A percentile compares a stretch with the other conserved stretches of the same genome.
Conservation (phyloP, 2,329 filamentous ascomycete species). For the Fusarium xyrophilum region DNA sequence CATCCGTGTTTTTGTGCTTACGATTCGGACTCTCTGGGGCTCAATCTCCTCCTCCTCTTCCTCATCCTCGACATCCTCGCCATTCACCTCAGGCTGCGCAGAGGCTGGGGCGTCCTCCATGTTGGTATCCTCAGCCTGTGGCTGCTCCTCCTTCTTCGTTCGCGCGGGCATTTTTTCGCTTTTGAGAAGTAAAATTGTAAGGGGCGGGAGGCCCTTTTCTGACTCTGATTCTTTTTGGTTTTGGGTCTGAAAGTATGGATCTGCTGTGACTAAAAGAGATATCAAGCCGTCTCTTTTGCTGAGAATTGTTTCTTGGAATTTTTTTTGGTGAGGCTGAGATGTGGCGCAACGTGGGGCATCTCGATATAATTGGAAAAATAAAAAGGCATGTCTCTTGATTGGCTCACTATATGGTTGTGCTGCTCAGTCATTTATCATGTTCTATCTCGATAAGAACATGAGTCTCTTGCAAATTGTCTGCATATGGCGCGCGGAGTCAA, state of each 20-base stretch:
- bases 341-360: conserved; percentile 22
- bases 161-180: conserved; percentile 49
- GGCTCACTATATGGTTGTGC: neutral
- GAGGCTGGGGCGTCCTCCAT: conserved; percentile 57
- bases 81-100: conserved; percentile 45
- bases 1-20: conserved; percentile 46
- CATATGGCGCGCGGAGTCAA: neutral
- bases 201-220: neutral
- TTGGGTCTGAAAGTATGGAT: conserved; percentile 1
- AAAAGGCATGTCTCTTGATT: conserved; percentile 4
- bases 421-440: neutral
- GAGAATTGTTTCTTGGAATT: conserved; percentile 20
- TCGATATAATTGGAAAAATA: neutral
- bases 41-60: conserved; percentile 57
- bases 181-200: neutral
- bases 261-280: conserved; percentile 7
- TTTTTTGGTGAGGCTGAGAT: conserved; percentile 33
- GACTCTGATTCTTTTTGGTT: neutral
- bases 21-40: conserved; percentile 67
- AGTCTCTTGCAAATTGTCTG: neutral
- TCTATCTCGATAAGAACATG: neutral
- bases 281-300: conserved; percentile 8
- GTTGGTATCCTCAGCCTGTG: conserved; percentile 45
- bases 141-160: conserved; percentile 47
- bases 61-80: conserved; percentile 51